Evolutionary conservation across 2,329 filamentous ascomycete species (phyloP).

Genomic region (Dothideomycetes sp.): DNA sequence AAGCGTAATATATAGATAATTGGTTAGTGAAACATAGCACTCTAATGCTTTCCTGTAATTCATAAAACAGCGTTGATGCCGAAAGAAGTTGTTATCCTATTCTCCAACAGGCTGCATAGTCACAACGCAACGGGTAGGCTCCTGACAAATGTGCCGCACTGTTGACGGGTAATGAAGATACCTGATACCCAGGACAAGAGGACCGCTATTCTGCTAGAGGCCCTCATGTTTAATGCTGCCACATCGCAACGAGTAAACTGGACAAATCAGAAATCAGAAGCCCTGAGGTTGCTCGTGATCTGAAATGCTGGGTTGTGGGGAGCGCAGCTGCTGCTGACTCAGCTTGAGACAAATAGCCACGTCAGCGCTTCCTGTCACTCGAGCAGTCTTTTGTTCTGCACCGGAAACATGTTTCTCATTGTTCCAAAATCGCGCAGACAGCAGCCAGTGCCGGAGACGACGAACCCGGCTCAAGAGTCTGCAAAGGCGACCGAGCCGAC

Average conservation of each 20-base stretch:
- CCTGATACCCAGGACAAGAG: conserved; percentile 1
- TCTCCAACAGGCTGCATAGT: conserved; percentile 1
- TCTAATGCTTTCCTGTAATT: not conserved
- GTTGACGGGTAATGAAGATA: not conserved
- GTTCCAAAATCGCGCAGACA: not conserved
- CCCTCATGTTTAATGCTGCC: conserved; percentile 1
- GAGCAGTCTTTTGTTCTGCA: not conserved
- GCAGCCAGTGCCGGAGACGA: not conserved
- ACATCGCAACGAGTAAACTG: conserved; percentile 1
- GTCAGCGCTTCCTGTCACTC: not conserved
- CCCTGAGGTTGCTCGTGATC: not conserved
- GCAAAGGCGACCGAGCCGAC: not conserved
- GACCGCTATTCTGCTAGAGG: not conserved
- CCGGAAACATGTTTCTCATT: not conserved
- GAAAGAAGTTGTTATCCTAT: not conserved
- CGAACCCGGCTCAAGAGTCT: not conserved
- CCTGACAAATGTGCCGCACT: not conserved
- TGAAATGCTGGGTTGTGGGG: conserved; percentile 1
- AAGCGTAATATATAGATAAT: not conserved
- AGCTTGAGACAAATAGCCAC: not conserved
- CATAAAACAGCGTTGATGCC: not conserved
- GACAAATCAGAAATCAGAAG: conserved; percentile 1
- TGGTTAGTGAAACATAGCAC: not conserved
- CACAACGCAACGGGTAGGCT: not conserved
- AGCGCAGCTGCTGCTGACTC: conserved; percentile 1